Base-by-base conservation (phyloP, 768 basidiomycete genomes). In the Strobilomyces confusus region DNA sequence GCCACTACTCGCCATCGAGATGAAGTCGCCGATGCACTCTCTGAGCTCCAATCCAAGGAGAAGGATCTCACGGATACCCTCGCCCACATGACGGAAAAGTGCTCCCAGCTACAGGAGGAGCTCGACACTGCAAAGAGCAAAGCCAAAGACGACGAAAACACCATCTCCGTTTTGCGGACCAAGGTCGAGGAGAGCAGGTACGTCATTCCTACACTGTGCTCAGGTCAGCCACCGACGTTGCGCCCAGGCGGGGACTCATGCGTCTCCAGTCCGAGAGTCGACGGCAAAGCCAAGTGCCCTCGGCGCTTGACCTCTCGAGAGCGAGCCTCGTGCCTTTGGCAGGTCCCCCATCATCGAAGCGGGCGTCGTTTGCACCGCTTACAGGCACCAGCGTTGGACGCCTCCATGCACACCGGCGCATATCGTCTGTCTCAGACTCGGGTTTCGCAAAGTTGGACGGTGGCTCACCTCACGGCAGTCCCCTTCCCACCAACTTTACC, bases 141-240 rank as follows among this genome's bases (percentile, higher is more conserved):
- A 63, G 75, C 74, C 44, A 80, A 76, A 54, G 89, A 92, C 44
- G 86, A 90, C 51, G 88, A 89, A 62, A 84, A 91, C 55, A 84
- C 87, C 34, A 88, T 93, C 44, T 69, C 74, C 3, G 71, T 92
- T 69, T 73, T 93, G 46, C 80, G 91, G 33, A 76, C 81, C n/a
- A 92, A 92, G 67, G 88, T 92, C 4, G 90, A 92, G 62, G 90
- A 92, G 69, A 90, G 88, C 76, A 80, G 90, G 89, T 88, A 60
- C 20, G 80, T 58, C 64, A 15, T 34, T 45, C 30, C 20, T 40
- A 26, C 36, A 1, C 9, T 12, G n/a, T 26, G 22, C 33, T 4
- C 20, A 48, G 20, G 45, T 34, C 42, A 56, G 12, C 53, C 51
- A 25, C 45, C 49, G 52, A 60, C 44, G 30, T 33, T 34, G 38